phyloP scores from a whole-genome alignment of 306 rosid genomes.

The Betula pendula region DNA sequence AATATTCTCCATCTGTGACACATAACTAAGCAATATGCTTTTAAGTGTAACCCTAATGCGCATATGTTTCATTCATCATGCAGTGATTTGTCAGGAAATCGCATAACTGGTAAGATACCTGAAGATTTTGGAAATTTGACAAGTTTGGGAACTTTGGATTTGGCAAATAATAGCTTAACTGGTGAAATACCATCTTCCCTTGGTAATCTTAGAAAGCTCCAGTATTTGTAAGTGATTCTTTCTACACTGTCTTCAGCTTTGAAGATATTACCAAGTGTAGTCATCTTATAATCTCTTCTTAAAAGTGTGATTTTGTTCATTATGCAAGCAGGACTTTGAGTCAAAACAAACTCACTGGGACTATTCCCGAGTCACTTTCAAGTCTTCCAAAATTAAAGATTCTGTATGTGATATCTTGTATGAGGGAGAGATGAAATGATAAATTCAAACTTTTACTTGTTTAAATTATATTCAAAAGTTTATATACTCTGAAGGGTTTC shows the following conservation, averaged over 20 bases:
- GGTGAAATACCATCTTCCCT: conserved; percentile 88
- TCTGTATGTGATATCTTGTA: conserved; percentile 59
- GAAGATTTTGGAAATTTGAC: conserved; percentile 72
- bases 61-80: conserved; percentile 28
- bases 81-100: conserved; percentile 88
- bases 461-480: not conserved
- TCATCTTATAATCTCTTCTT: conserved; percentile 25
- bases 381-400: conserved; percentile 57
- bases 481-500: conserved; percentile 5
- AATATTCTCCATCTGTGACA: not conserved
- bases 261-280: conserved; percentile 6
- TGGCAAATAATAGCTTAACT: conserved; percentile 64
- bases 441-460: not conserved
- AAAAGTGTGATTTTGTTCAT: conserved; percentile 21
- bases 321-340: conserved; percentile 71
- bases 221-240: conserved; percentile 75
- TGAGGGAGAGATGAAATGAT: conserved; percentile 14
- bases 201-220: conserved; percentile 72
- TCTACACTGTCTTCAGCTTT: conserved; percentile 17
- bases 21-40: not conserved
- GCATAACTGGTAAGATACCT: conserved; percentile 73
- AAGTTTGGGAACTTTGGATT: conserved; percentile 69
- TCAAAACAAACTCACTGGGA: conserved; percentile 73
- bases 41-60: conserved; percentile 18
- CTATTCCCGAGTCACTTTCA: conserved; percentile 76